These are phyloP conservation scores for Sabuloglossum arenarium DNA, from an alignment of 495 filamentous ascomycete species.

Conservation along the genomic window DNA sequence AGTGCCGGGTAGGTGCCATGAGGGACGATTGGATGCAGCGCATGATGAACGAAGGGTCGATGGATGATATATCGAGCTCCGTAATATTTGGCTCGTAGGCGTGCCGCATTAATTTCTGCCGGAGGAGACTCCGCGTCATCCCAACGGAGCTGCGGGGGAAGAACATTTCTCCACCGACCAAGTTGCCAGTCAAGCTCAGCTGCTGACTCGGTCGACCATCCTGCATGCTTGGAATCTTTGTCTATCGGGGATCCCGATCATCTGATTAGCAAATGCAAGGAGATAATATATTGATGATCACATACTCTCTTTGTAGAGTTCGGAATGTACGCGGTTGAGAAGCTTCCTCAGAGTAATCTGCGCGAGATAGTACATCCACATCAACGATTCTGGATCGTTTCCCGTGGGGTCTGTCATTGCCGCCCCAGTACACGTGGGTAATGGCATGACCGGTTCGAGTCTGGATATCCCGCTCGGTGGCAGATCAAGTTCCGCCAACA, in stretches of 20 bases:
- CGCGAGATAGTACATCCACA: conserved; percentile 64
- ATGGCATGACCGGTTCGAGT: conserved; percentile 43
- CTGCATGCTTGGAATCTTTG: conserved; percentile 5
- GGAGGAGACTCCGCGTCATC: conserved; percentile 44
- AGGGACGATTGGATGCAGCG: conserved; percentile 27
- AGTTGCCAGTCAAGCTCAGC: conserved; percentile 22
- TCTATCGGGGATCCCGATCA: neutral
- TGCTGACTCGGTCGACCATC: conserved; percentile 10
- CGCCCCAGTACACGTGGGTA: conserved; percentile 20
- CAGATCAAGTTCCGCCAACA: conserved; percentile 71
- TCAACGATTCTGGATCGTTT: conserved; percentile 15
- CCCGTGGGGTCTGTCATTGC: neutral
- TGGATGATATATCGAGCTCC: conserved; percentile 81
- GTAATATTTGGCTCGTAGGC: conserved; percentile 85
- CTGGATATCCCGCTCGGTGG: conserved; percentile 61
- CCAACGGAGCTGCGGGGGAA: conserved; percentile 37
- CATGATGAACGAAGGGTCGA: conserved; percentile 52
- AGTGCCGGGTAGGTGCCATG: conserved; percentile 10
- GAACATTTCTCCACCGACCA: conserved; percentile 21
- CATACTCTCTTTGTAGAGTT: conserved; percentile 46
- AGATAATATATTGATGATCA: neutral
- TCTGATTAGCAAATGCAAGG: neutral
- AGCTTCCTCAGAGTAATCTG: conserved; percentile 67
- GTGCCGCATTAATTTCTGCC: conserved; percentile 57
- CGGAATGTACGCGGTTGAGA: conserved; percentile 64